Evolutionary conservation across 2,329 filamentous ascomycete genomes (phyloP).

Genomic region (Penicillium thymicola): DNA sequence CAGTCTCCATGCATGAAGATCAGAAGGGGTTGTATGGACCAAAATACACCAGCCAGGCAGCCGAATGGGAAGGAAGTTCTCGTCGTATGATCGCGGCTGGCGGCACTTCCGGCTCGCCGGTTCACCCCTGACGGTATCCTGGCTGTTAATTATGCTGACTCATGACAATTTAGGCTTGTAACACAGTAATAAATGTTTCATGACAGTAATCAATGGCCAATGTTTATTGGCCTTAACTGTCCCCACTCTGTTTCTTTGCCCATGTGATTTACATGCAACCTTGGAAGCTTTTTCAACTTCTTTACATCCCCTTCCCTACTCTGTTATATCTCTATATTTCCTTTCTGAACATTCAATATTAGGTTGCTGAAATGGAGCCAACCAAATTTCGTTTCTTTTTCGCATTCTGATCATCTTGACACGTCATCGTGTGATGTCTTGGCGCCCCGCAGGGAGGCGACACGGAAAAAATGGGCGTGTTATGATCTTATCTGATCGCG

Average conservation of each 20-base stretch:
- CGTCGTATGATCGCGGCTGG: constrained; percentile 34
- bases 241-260: background rate
- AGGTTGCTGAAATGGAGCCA: background rate
- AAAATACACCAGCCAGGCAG: background rate
- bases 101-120: constrained; percentile 25
- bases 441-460: constrained; percentile 4
- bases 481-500: constrained; percentile 27
- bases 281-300: background rate
- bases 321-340: background rate
- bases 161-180: background rate
- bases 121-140: constrained; percentile 2
- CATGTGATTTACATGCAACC: constrained; percentile 8
- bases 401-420: background rate
- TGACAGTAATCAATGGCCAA: background rate
- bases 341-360: background rate
- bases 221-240: background rate
- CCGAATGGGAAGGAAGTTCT: constrained; percentile 4
- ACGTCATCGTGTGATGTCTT: constrained; percentile 2
- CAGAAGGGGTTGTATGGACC: constrained; percentile 1
- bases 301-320: background rate
- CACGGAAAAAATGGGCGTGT: constrained; percentile 1
- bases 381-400: background rate
- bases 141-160: constrained; percentile 2
- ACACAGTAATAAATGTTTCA: background rate
- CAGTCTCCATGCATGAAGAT: constrained; percentile 9